A percentile compares a stretch with the other conserved stretches of the same genome.
These are phyloP conservation scores for Rosellinia necatrix DNA, from an alignment of 2,329 filamentous ascomycete genomes.

Conservation along the genomic window DNA sequence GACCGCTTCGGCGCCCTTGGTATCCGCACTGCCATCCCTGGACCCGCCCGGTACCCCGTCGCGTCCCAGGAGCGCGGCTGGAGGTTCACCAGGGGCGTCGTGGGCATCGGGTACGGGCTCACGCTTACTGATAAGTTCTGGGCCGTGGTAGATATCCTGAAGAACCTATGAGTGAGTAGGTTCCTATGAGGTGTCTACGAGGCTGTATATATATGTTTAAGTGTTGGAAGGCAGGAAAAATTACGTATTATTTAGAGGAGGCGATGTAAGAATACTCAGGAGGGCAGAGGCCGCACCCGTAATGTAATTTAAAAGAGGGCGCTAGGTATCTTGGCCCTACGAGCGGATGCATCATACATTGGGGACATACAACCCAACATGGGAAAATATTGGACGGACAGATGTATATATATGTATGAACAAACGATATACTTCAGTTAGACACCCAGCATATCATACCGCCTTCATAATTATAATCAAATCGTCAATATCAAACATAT, in stretches of 20 bases:
- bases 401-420: neutral
- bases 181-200: no score
- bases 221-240: no score
- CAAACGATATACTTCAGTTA: no score
- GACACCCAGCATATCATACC: neutral
- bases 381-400: neutral
- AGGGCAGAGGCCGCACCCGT: no score
- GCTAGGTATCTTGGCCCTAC: no score
- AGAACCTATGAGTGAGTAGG: conserved; percentile 40
- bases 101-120: conserved; percentile 64
- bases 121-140: conserved; percentile 44
- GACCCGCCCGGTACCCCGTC: conserved; percentile 81
- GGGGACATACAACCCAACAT: no score
- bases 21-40: conserved; percentile 77
- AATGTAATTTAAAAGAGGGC: no score
- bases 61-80: conserved; percentile 65
- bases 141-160: conserved; percentile 49
- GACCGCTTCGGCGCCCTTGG: conserved; percentile 70
- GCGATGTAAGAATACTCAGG: no score
- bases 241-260: no score
- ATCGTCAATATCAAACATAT: neutral
- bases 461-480: neutral
- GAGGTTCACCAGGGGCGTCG: conserved; percentile 65
- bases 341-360: no score
- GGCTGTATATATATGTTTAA: no score